Conservation (phyloP, 2,329 filamentous ascomycete genomes). For the Lojkania enalia region DNA sequence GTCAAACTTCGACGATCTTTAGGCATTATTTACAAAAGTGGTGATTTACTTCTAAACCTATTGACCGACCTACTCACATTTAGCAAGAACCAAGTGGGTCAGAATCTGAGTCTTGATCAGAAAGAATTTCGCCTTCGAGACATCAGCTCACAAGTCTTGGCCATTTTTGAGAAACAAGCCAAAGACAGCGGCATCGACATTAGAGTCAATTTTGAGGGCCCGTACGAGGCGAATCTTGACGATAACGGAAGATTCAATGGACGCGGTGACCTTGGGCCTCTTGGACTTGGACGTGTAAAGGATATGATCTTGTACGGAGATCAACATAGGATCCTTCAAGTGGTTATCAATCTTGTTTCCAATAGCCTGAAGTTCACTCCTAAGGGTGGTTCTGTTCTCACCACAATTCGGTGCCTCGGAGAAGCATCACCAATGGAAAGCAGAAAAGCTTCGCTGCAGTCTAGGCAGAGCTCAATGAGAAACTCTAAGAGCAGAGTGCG, state of each 20-base stretch:
- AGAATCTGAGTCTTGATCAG: constrained; percentile 79
- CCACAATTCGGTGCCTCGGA: constrained; percentile 74
- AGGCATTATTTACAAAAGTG: constrained; percentile 86
- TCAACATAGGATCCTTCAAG: constrained; percentile 84
- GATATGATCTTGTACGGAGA: constrained; percentile 94
- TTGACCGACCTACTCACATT: constrained; percentile 90
- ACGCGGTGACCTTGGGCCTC: constrained; percentile 64
- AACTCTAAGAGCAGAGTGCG: constrained; percentile 37
- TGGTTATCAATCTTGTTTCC: constrained; percentile 91
- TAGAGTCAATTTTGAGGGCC: constrained; percentile 69
- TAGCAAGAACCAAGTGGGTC: constrained; percentile 88
- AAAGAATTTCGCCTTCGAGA: constrained; percentile 85
- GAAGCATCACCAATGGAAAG: constrained; percentile 54
- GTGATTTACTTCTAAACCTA: constrained; percentile 80
- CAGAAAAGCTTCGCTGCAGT: constrained; percentile 52
- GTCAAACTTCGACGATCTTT: constrained; percentile 78
- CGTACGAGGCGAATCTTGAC: constrained; percentile 45
- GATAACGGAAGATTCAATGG: constrained; percentile 40
- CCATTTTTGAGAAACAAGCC: constrained; percentile 89
- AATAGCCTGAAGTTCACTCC: constrained; percentile 93
- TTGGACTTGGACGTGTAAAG: constrained; percentile 69
- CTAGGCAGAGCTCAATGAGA: constrained; percentile 44
- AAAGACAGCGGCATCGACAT: constrained; percentile 77
- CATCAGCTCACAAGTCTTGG: constrained; percentile 76
- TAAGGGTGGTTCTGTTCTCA: constrained; percentile 70